Evolutionary conservation across 2,329 filamentous ascomycete genomes (phyloP), one percentile per base, ranked within the genome.

Genomic region (Penicillium paneum): DNA sequence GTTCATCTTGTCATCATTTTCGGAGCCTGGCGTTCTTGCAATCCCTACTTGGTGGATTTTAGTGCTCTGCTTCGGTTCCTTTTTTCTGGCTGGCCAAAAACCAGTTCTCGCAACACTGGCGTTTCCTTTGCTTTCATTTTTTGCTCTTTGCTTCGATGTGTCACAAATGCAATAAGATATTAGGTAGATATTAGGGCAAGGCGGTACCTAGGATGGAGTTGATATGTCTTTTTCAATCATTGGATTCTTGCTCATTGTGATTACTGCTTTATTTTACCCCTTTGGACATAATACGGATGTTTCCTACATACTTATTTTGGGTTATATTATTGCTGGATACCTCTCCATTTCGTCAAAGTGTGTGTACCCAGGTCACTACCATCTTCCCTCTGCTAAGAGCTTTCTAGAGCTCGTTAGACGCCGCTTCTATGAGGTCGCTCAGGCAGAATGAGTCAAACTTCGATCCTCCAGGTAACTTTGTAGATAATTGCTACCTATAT

Each of bases 171-270:
- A 53, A 48, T 47, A 55, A 58, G 46, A 55, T 60, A 56, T 55
- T 62, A 62, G 57, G 63, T 61, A 55, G 55, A 64, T 64, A 55
- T 46, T 53, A 44, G 40, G 60, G 45, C 50, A 50, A 57, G 42
- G 38, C 34, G 55, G 49, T 59, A 49, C 57, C 41, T 49, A 36
- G 53, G 52, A 53, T 24, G 61, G 55, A 54, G 52, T 60, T 58
- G 44, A 47, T 24, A 10, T 59, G 34, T 56, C 39, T 46, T 39
- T 39, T 53, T 52, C 52, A 21, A 28, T 10, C 49, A 42, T 55
- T 42, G 35, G 36, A 36, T 39, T 39, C 24, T 28, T 54, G 47
- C 49, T 41, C 26, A 51, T 51, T 36, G 52, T 60, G 47, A 40
- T 19, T 42, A 40, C 44, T 40, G 57, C 39, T 35, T 50, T 35